These are phyloP conservation scores for Curvularia sp. DNA, from an alignment of 2,329 filamentous ascomycete species.

Conservation along the genomic window DNA sequence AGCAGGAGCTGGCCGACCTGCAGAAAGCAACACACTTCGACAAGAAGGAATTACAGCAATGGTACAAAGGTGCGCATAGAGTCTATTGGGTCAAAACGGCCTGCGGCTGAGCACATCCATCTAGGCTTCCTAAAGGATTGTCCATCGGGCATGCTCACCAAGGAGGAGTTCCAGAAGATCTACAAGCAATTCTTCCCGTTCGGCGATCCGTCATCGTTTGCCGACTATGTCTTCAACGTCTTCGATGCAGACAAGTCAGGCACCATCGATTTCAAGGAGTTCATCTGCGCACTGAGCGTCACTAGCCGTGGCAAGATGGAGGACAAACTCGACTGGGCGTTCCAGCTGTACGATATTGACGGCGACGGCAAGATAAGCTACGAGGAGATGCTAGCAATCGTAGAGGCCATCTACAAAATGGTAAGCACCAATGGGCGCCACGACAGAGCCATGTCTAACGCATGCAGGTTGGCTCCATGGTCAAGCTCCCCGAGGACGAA, in stretches of 20 bases:
- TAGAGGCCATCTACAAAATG: slow-evolving; percentile 99
- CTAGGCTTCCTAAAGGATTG: slow-evolving; percentile 97
- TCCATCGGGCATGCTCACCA: slow-evolving; percentile 93
- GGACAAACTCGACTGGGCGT: slow-evolving; percentile 99
- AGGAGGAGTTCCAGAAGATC: slow-evolving; percentile 99
- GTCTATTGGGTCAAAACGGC: background rate
- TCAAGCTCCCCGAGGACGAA: slow-evolving; percentile 97
- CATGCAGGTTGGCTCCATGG: slow-evolving; percentile 91
- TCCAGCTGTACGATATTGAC: slow-evolving; percentile 99
- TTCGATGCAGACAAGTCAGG: slow-evolving; percentile 98
- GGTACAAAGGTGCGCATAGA: slow-evolving; percentile 87
- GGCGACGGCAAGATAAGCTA: slow-evolving; percentile 99
- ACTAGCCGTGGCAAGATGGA: slow-evolving; percentile 98
- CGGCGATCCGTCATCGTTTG: slow-evolving; percentile 94
- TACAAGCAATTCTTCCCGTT: slow-evolving; percentile 99
- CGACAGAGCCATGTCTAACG: slow-evolving; percentile 24
- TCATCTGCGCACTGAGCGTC: slow-evolving; percentile 96
- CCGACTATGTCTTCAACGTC: slow-evolving; percentile 98
- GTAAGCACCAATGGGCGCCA: slow-evolving; percentile 57
- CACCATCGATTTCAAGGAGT: slow-evolving; percentile 99
- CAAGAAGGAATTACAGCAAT: slow-evolving; percentile 99
- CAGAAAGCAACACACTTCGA: slow-evolving; percentile 98
- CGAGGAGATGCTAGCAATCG: slow-evolving; percentile 98
- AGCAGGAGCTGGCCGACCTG: slow-evolving; percentile 92
- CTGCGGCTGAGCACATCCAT: slow-evolving; percentile 52